Percentiles rank a stretch among this genome's conserved stretches.
phyloP scores from a whole-genome alignment of 805 yeast species.

The Nadsonia fulvescens region DNA sequence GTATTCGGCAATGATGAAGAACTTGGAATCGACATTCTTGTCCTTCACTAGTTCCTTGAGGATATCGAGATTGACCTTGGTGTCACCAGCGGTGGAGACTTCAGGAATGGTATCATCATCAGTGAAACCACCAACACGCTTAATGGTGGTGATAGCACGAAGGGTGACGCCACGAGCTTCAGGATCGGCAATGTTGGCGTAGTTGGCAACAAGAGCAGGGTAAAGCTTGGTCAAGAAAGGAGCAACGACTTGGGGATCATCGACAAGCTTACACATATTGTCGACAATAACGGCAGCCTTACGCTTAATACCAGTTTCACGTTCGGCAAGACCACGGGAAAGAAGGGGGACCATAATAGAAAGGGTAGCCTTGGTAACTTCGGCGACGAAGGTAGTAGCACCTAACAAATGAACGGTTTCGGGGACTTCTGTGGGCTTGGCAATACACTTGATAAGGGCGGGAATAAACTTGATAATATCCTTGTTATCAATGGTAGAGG shows the following conservation, averaged over 20 bases:
- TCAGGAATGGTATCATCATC: constrained; percentile 85
- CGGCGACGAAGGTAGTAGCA: constrained; percentile 99
- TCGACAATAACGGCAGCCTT: constrained; percentile 98
- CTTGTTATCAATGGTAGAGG: constrained; percentile 97
- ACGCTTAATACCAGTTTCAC: constrained; percentile 99
- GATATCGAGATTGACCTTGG: constrained; percentile 67
- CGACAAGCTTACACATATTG: constrained; percentile 99
- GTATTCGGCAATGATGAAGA: constrained; percentile 59
- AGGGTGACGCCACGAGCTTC: constrained; percentile 98
- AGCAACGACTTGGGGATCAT: constrained; percentile 99
- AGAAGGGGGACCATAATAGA: constrained; percentile 98
- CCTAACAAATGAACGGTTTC: constrained; percentile 97
- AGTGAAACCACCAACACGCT: constrained; percentile 96
- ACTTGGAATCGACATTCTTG: constrained; percentile 42
- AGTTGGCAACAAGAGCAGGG: constrained; percentile 92
- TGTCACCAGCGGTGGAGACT: constrained; percentile 97
- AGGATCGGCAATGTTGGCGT: constrained; percentile 96
- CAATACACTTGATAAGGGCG: constrained; percentile 89
- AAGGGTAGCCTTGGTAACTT: constrained; percentile 97
- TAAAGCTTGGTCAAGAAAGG: constrained; percentile 90
- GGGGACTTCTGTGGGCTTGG: constrained; percentile 92
- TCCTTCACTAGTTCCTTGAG: constrained; percentile 54
- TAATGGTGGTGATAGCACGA: constrained; percentile 92
- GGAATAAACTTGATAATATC: constrained; percentile 99
- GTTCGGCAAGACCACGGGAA: constrained; percentile 98